Base-by-base conservation (phyloP, 176 grass and related monocot genomes). In the Oryza meridionalis region DNA sequence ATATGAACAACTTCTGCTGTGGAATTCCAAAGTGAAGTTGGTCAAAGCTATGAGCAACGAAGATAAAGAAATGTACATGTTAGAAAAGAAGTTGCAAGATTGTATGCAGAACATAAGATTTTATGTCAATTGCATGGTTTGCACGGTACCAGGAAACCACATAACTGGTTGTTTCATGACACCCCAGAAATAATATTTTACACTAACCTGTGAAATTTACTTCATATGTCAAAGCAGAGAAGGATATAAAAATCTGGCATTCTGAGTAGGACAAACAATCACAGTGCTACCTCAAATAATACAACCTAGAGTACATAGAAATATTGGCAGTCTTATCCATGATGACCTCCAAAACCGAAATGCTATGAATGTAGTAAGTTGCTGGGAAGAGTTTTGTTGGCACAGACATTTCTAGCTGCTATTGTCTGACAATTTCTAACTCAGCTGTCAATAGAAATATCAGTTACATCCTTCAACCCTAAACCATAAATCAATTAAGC, bases 21-120 rank as follows among this genome's bases (percentile, higher is more conserved):
- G 90, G 46, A 85, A 93, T 69, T 45, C 91, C 91, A 9, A 85
- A 86, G n/a, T 82, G 72, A 77, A 94, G 88, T 73, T 94, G 92
- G 10, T 94, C 92, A 27, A 15, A 94, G 83, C 42, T 85, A 45
- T 9, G 43, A 45, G 86, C 92, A 69, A 72, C 4, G 24, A 69
- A 84, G 46, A 58, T 77, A 50, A 73, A 64, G 1, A 50, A 79
- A 64, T 3, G 21, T 29, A 49, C 43, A 86, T 43, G 59, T 86
- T 73, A 49, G 44, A 73, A 80, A 43, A 73, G 68, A 79, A 73
- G 22, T 72, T 86, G 27, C 5, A 61, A 58, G 33, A 43, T 26
- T 69, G 73, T 16, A 85, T 19, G 17, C 68, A 70, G 33, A 68
- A 16, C 24, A 62, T 51, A 53, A 72, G 16, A 81, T 55, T 38